Base-by-base conservation (phyloP, 2,329 filamentous ascomycete species). In the Kalaharituber pfeilii region DNA sequence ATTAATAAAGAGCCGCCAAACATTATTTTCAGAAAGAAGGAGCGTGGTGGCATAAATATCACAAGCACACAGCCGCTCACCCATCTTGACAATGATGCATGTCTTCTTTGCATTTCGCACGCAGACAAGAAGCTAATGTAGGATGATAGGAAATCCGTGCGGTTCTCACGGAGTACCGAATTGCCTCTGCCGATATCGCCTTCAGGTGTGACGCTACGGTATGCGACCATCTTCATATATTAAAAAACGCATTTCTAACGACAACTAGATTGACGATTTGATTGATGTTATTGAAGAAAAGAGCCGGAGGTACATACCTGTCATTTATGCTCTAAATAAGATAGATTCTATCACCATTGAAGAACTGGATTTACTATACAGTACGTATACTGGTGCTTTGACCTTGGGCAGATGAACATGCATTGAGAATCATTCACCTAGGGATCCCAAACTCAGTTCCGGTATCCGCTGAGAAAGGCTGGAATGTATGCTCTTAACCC, bases 11-110 rank as follows among this genome's bases (percentile, higher is more conserved):
- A 80, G 64, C 91, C 91, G 25, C 91, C 91, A 39, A 98, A 98
- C 68, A 98, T 98, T 65, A 85, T 91, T n/a, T 94, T 95, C 75
- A 93, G 82, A 72, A 98, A 98, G 76, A 98, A 98, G 75, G 91
- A 98, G 71, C 96, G 96, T 72, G 91, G 91, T 63, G 91, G 91
- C 30, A 80, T 98, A 66, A 88, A 85, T 66, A 91, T 98, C 66
- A 94, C 88, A n/a, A 91, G 80, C 70, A 98, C 91, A 2, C 82
- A 91, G 45, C 86, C 88, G 4, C 74, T 98, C 62, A 83, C 83
- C 24, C 86, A 98, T 70, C 94, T 98, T 65, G 85, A 91, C 68
- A 77, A 87, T 62, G 91, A 94, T 66, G 73, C 74, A 63, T 3
- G 8, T 63, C 69, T 59, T 39, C 33, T 8, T 18, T 52, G 18